Conservation (phyloP, 2,329 filamentous ascomycete species). For the Trichoderma sp. region DNA sequence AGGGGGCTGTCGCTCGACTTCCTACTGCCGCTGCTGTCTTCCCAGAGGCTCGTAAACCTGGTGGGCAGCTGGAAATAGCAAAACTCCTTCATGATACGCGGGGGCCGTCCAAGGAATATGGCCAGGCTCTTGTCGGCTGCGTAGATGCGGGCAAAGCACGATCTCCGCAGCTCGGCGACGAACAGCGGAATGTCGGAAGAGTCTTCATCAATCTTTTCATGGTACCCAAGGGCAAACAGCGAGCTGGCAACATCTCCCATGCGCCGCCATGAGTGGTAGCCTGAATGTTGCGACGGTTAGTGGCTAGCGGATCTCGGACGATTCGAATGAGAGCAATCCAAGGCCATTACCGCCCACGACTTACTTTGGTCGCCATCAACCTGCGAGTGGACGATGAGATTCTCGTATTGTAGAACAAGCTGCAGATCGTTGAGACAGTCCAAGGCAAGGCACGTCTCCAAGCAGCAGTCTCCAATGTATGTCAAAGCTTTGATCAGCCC, state of each 20-base stretch:
- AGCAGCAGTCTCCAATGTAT: slow-evolving; percentile 23
- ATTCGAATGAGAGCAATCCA: too few relatives aligned
- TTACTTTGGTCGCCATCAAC: slow-evolving; percentile 23
- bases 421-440: slow-evolving; percentile 24
- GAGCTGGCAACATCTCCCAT: slow-evolving; percentile 24
- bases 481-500: slow-evolving; percentile 16
- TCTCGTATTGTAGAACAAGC: slow-evolving; percentile 20
- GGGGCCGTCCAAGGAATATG: slow-evolving; percentile 13
- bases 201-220: slow-evolving; percentile 18
- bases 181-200: slow-evolving; percentile 9
- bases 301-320: background rate
- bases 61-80: slow-evolving; percentile 23
- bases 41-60: background rate
- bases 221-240: slow-evolving; percentile 20
- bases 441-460: slow-evolving; percentile 21
- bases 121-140: slow-evolving; percentile 22
- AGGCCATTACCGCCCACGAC: background rate
- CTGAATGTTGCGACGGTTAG: background rate
- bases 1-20: background rate
- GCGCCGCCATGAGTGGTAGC: slow-evolving; percentile 22
- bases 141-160: slow-evolving; percentile 24
- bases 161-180: slow-evolving; percentile 18
- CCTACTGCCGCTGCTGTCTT: background rate
- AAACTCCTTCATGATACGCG: slow-evolving; percentile 21
- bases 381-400: slow-evolving; percentile 23